These are phyloP conservation scores for Colletotrichum incanum DNA, from an alignment of 2,329 filamentous ascomycete species.

Conservation along the genomic window DNA sequence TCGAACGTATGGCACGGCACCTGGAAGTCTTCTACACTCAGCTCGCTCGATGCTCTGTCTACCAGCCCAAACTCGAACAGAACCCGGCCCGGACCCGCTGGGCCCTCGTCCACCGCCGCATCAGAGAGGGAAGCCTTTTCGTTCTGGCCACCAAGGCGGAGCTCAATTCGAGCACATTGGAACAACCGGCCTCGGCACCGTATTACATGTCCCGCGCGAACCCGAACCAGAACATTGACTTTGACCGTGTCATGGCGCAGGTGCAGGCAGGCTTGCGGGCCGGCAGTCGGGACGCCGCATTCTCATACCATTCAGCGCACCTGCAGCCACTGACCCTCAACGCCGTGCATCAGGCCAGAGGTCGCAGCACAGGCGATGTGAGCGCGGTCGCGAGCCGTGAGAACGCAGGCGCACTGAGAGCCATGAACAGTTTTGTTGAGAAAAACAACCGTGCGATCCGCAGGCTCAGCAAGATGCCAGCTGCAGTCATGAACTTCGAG, in stretches of 20 bases:
- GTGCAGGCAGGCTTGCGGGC: slow-evolving; percentile 55
- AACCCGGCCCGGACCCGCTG: slow-evolving; percentile 68
- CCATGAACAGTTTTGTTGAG: slow-evolving; percentile 63
- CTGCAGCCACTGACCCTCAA: slow-evolving; percentile 54
- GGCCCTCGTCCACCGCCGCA: slow-evolving; percentile 63
- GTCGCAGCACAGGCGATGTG: slow-evolving; percentile 51
- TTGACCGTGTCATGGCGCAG: slow-evolving; percentile 62
- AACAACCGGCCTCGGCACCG: slow-evolving; percentile 49
- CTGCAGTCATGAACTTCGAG: slow-evolving; percentile 51
- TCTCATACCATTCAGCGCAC: slow-evolving; percentile 32
- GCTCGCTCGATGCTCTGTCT: slow-evolving; percentile 64
- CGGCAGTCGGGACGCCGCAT: slow-evolving; percentile 44
- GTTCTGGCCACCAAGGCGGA: slow-evolving; percentile 59
- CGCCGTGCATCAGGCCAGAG: slow-evolving; percentile 59
- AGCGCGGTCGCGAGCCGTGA: slow-evolving; percentile 59
- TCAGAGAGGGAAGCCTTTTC: slow-evolving; percentile 68
- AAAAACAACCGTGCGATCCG: slow-evolving; percentile 61
- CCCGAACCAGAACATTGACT: slow-evolving; percentile 57
- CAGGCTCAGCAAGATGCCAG: slow-evolving; percentile 58
- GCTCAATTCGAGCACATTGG: slow-evolving; percentile 48
- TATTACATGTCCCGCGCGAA: slow-evolving; percentile 47
- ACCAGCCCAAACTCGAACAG: slow-evolving; percentile 65
- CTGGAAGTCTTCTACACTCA: slow-evolving; percentile 68
- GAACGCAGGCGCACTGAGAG: slow-evolving; percentile 58
- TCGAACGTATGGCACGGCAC: slow-evolving; percentile 68